Evolutionary conservation across 768 basidiomycete genomes (phyloP).

Genomic region (Panellus pusillus): DNA sequence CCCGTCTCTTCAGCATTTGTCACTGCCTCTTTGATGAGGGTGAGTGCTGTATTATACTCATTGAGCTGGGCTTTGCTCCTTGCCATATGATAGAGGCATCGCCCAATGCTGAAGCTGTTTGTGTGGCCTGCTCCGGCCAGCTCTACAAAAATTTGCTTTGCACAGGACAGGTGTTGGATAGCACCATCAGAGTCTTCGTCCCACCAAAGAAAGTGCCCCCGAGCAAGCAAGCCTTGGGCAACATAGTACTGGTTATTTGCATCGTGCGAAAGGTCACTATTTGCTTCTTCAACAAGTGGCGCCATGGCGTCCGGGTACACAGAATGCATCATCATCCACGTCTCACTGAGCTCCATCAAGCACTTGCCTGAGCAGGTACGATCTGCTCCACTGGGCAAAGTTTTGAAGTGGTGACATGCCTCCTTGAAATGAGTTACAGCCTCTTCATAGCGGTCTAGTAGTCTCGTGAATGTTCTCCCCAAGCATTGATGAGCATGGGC

Average conservation of each 20-base stretch:
- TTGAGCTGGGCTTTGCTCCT: not conserved
- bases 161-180: not conserved
- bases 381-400: not conserved
- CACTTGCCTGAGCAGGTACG: not conserved
- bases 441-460: constrained; percentile 5
- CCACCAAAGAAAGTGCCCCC: constrained; percentile 3
- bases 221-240: constrained; percentile 2
- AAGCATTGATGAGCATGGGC: constrained; percentile 5
- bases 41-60: constrained; percentile 4
- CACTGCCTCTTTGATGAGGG: not conserved
- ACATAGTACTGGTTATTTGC: not conserved
- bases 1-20: not conserved
- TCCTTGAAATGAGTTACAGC: not conserved
- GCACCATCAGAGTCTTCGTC: not conserved
- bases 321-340: not conserved
- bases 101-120: constrained; percentile 7
- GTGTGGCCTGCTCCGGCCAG: not conserved
- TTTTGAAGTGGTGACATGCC: not conserved
- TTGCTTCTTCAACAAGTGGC: not conserved
- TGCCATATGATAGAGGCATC: constrained; percentile 11
- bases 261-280: constrained; percentile 4
- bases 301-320: not conserved
- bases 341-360: not conserved
- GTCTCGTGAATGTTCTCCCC: not conserved
- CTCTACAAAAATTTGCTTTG: constrained; percentile 7